Percentiles rank a stretch among this genome's conserved stretches.
Conservation (phyloP, 1,284 basidiomycete genomes). For the Cystobasidium sp. region DNA sequence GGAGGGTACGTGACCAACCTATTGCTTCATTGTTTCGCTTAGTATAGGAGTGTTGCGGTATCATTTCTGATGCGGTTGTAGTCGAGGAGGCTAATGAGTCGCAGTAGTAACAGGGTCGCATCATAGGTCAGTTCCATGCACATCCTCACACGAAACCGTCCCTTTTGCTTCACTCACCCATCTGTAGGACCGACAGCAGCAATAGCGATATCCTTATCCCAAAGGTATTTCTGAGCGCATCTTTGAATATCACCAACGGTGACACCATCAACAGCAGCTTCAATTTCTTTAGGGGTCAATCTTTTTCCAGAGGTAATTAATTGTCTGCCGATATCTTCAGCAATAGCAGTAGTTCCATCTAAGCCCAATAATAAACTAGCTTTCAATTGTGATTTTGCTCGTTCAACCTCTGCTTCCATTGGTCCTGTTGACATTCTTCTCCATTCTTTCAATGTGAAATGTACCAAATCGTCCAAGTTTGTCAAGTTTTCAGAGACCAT, state of each 20-base stretch:
- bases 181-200: slow-evolving; percentile 84
- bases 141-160: background rate
- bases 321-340: slow-evolving; percentile 97
- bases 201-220: slow-evolving; percentile 79
- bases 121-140: background rate
- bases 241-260: slow-evolving; percentile 87
- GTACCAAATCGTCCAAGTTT: slow-evolving; percentile 90
- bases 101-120: background rate
- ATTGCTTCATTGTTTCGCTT: background rate
- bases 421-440: slow-evolving; percentile 91
- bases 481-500: slow-evolving; percentile 74
- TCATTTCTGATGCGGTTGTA: slow-evolving; percentile 51
- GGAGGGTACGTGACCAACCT: too few relatives aligned
- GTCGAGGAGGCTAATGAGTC: slow-evolving; percentile 31
- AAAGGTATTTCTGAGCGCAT: slow-evolving; percentile 93
- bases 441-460: slow-evolving; percentile 97
- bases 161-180: slow-evolving; percentile 59
- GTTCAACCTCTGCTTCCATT: slow-evolving; percentile 84
- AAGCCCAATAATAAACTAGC: slow-evolving; percentile 86
- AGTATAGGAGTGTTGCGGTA: slow-evolving; percentile 26
- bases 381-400: slow-evolving; percentile 97
- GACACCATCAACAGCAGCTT: slow-evolving; percentile 88
- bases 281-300: slow-evolving; percentile 90
- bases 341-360: slow-evolving; percentile 93
- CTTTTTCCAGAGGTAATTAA: slow-evolving; percentile 87